Base-by-base conservation (phyloP, 2,329 filamentous ascomycete genomes). In the Hypoxylon sp. region DNA sequence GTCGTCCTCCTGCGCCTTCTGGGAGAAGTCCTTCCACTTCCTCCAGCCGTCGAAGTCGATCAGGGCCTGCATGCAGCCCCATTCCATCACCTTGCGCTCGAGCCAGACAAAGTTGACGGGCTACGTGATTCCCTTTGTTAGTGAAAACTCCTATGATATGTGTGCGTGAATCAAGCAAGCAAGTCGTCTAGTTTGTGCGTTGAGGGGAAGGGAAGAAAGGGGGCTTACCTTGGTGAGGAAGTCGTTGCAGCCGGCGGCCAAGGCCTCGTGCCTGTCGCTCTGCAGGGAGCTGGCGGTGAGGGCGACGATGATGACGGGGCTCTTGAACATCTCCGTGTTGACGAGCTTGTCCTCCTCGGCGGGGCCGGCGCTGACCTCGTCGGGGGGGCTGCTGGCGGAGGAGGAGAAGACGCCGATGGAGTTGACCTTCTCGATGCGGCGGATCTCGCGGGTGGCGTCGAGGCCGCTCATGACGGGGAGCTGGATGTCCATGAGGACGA, bases 31-130 rank as follows among this genome's bases (percentile, higher is more conserved):
- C 74, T 97, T 97, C 95, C 95, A 99, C 75, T 92, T 92, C 52
- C 93, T 86, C 95, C 95, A 99, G 60, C 95, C 95, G 73, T 98
- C 94, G 73, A 95, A 98, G 78, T 99, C 95, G 70, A 99, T 98
- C 20, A 99, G 83, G 8, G 95, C 95, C 79, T 98, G 95, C 95
- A 99, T 99, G 79, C 95, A 98, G 54, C 95, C 95, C 95, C 95
- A 99, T 81, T 99, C 95, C 78, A 96, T 97, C 67, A 98, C 93
- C 75, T 99, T 99, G 55, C 94, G 87, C 74, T 97, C 92, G 21
- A 99, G 85, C 93, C 94, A 99, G 58, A 96, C 90, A 72, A 97
- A 97, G 73, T 96, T 96, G 66, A 99, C 94, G 17, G 95, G 95
- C 91, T 97, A 71, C 31, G 31, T 38, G 43, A 9, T 26, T 3